phyloP scores from a whole-genome alignment of 495 filamentous ascomycete species.

The Tuber aestivum region DNA sequence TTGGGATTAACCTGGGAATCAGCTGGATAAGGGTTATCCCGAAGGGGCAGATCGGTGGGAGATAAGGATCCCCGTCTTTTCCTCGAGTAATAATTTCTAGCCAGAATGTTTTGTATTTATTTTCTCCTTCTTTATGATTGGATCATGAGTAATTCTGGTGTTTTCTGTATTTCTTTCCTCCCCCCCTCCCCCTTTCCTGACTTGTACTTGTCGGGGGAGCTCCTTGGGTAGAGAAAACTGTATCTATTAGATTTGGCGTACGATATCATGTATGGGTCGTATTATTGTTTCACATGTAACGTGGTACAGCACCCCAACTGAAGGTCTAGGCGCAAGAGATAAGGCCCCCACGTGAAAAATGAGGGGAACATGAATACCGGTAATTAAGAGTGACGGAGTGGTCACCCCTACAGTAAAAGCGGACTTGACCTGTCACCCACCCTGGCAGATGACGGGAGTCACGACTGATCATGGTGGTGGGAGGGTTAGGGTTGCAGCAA shows the following conservation, averaged over 20 bases:
- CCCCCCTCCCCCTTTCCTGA: not conserved
- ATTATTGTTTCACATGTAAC: not conserved
- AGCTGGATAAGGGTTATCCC: conserved; percentile 70
- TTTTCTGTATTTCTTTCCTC: not conserved
- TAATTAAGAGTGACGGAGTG: no score
- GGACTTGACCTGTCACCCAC: no score
- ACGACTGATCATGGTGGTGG: no score
- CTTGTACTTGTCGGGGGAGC: not conserved
- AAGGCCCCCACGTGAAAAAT: not conserved
- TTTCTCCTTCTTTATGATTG: not conserved
- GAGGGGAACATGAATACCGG: no score
- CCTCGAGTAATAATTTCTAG: not conserved
- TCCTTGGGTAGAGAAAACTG: not conserved
- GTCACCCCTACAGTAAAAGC: no score
- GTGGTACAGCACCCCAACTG: not conserved
- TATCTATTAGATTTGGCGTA: not conserved
- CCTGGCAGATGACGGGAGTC: no score
- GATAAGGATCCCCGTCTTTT: not conserved
- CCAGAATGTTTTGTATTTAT: not conserved
- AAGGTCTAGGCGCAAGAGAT: not conserved
- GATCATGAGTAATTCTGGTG: not conserved
- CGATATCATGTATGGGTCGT: not conserved
- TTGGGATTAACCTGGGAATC: conserved; percentile 60
- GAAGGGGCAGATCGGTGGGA: conserved; percentile 46
- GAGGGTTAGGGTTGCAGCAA: no score